Percentiles rank a stretch among this genome's conserved stretches.
These are phyloP conservation scores for Globisporangium canariense DNA, from an alignment of 352 stramenopile genomes.

Conservation along the genomic window DNA sequence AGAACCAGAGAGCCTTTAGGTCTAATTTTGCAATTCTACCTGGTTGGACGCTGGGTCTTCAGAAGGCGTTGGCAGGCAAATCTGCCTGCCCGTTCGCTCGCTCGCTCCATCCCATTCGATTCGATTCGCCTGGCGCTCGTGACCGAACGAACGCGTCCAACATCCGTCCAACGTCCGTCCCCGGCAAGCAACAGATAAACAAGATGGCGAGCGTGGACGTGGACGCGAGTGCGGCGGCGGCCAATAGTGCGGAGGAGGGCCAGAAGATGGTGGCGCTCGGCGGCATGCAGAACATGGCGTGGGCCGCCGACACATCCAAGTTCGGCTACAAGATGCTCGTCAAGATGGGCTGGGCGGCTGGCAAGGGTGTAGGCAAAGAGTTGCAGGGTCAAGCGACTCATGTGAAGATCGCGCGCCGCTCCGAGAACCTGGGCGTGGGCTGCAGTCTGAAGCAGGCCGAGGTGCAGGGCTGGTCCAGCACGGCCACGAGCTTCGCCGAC, in stretches of 20 bases:
- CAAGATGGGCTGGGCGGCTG: conserved; percentile 96
- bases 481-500: conserved; percentile 72
- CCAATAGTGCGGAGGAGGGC: conserved; percentile 4
- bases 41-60: neutral
- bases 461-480: conserved; percentile 86
- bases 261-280: conserved; percentile 73
- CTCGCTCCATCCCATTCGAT: too few relatives aligned
- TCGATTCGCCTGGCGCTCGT: conserved; percentile 1
- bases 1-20: too few relatives aligned
- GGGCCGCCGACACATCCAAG: conserved; percentile 87
- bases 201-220: conserved; percentile 14
- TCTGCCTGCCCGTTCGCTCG: too few relatives aligned
- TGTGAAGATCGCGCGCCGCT: conserved; percentile 85
- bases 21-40: neutral
- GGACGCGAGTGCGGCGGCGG: neutral
- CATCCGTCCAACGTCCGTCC: too few relatives aligned
- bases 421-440: conserved; percentile 89
- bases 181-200: neutral
- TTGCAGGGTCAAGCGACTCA: conserved; percentile 86
- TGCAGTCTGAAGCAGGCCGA: conserved; percentile 87
- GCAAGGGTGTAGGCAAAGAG: conserved; percentile 91
- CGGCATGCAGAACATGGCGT: conserved; percentile 88
- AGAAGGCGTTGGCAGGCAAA: neutral
- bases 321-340: conserved; percentile 94
- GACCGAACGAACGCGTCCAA: neutral